phyloP scores from a whole-genome alignment of 148 eudicot species.

The Chenopodium formosanum region DNA sequence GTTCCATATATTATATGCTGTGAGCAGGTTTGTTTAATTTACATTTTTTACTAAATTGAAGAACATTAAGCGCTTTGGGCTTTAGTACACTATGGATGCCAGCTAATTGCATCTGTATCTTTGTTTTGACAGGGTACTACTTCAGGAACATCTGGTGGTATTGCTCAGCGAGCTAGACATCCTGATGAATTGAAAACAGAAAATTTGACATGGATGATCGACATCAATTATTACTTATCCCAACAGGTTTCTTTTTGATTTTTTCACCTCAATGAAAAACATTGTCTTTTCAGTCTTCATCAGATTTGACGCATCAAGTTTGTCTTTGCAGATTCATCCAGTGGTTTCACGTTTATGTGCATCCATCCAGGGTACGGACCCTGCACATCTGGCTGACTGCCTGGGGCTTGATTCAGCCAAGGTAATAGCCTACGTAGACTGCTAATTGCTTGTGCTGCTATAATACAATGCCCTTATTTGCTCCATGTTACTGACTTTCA shows the following conservation, averaged over 20 bases:
- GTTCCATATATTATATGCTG: conserved; percentile 93
- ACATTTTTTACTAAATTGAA: not conserved
- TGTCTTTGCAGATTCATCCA: conserved; percentile 77
- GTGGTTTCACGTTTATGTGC: conserved; percentile 98
- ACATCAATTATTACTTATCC: conserved; percentile 88
- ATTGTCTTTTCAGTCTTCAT: not conserved
- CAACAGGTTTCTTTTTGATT: conserved; percentile 63
- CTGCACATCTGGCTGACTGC: conserved; percentile 94
- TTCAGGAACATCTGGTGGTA: conserved; percentile 60
- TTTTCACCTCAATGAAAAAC: not conserved
- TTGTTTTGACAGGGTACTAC: conserved; percentile 51
- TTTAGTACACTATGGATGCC: too few species aligned
- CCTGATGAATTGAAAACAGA: conserved; percentile 85
- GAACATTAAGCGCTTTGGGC: not conserved
- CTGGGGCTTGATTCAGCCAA: conserved; percentile 93
- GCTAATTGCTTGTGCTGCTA: not conserved
- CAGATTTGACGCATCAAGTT: conserved; percentile 20
- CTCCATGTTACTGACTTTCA: conserved; percentile 26
- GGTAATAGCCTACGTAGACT: conserved; percentile 35
- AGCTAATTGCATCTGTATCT: not conserved
- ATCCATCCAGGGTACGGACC: conserved; percentile 94
- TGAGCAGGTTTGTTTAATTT: conserved; percentile 65
- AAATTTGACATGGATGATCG: conserved; percentile 83
- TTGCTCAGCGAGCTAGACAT: conserved; percentile 99
- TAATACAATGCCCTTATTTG: not conserved